Conservation (phyloP, 2,329 filamentous ascomycete genomes). For the Bertia moriformis region DNA sequence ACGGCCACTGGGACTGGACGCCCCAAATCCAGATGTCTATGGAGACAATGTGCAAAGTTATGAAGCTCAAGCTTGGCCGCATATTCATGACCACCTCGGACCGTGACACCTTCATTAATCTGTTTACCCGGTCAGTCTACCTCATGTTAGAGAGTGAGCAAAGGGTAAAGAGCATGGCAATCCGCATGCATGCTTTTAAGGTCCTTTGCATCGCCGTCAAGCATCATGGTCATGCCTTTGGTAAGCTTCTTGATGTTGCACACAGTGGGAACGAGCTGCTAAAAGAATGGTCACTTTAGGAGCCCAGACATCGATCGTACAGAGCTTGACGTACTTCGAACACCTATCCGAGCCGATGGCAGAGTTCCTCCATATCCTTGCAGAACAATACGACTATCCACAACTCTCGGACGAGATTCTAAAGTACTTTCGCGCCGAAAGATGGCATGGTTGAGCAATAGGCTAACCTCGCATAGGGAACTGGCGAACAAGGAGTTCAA, state of each 20-base stretch:
- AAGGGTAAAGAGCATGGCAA: conserved; percentile 72
- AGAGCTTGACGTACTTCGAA: conserved; percentile 95
- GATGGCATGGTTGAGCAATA: neutral
- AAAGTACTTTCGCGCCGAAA: conserved; percentile 12
- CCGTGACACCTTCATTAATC: conserved; percentile 80
- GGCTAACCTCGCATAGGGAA: conserved; percentile 32
- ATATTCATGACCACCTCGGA: conserved; percentile 96
- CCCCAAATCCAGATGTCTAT: conserved; percentile 75
- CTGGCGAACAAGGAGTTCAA: conserved; percentile 97
- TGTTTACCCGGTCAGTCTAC: conserved; percentile 87
- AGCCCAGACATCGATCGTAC: conserved; percentile 93
- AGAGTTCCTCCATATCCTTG: conserved; percentile 87
- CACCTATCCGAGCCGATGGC: conserved; percentile 98
- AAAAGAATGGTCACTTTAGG: conserved; percentile 32
- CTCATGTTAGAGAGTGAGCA: conserved; percentile 88
- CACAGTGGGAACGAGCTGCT: neutral
- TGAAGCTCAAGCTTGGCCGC: conserved; percentile 79
- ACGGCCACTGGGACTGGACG: conserved; percentile 77
- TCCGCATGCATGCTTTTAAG: conserved; percentile 95
- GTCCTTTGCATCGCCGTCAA: conserved; percentile 93
- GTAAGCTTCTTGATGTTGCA: conserved; percentile 27
- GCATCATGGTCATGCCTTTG: conserved; percentile 92
- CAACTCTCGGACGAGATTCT: conserved; percentile 88
- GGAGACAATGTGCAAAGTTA: conserved; percentile 87
- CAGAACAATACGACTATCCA: conserved; percentile 94